These are phyloP conservation scores for Areca catechu DNA, from an alignment of 176 grass and related monocot species.

Conservation along the genomic window DNA sequence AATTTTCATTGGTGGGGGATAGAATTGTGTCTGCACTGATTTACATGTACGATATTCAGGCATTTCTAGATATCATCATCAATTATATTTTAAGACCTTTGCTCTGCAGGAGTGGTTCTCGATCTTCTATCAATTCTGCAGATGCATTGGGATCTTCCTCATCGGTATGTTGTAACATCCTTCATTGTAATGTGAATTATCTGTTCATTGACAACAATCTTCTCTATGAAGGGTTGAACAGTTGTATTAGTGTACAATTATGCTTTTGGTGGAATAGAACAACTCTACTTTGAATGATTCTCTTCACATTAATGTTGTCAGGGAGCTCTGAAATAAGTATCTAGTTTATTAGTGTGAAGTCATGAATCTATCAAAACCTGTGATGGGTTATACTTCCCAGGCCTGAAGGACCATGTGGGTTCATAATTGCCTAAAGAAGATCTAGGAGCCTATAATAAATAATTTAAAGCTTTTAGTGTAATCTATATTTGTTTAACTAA, in stretches of 20 bases:
- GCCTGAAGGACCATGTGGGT: neutral
- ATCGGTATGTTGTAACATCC: neutral
- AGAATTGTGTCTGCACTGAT: neutral
- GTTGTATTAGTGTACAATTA: too few species aligned
- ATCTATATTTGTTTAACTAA: neutral
- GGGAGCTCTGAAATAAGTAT: too few species aligned
- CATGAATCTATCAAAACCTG: too few species aligned
- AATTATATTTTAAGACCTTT: neutral
- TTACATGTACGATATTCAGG: neutral
- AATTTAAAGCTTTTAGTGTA: neutral
- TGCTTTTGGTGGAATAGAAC: too few species aligned
- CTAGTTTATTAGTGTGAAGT: too few species aligned
- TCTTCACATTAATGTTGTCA: too few species aligned
- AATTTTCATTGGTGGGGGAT: too few species aligned
- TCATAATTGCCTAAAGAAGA: conserved; percentile 1
- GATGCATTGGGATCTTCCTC: conserved; percentile 15
- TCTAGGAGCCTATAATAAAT: neutral
- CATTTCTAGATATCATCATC: neutral
- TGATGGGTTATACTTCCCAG: neutral
- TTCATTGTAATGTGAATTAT: too few species aligned
- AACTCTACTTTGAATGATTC: too few species aligned
- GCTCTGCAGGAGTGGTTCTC: conserved; percentile 8
- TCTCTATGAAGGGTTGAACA: too few species aligned
- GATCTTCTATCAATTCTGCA: conserved; percentile 3
- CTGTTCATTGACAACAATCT: too few species aligned